phyloP scores from a whole-genome alignment of 1,284 basidiomycete species.

The Fomitopsis betulina region DNA sequence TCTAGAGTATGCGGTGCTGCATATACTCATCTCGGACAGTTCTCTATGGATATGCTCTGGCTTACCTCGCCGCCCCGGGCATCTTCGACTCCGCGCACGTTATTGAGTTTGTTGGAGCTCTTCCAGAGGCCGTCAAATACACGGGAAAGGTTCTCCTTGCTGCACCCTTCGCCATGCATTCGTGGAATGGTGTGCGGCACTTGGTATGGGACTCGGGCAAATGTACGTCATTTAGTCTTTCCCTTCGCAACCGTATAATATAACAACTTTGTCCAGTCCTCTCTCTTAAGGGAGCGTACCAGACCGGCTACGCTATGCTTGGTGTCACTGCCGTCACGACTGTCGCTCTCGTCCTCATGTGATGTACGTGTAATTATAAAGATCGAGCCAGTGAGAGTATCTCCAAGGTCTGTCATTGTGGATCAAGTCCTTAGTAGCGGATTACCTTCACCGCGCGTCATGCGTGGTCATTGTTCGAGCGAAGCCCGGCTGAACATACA shows the following conservation, averaged over 20 bases:
- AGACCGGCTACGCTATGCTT: conserved; percentile 80
- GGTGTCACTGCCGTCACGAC: conserved; percentile 77
- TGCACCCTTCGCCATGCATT: conserved; percentile 87
- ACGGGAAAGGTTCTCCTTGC: conserved; percentile 75
- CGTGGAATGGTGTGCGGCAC: conserved; percentile 89
- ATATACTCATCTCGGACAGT: conserved; percentile 40
- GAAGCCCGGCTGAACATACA: too few relatives aligned
- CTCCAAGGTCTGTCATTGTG: not conserved
- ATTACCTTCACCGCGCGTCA: too few relatives aligned
- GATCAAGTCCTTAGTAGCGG: too few relatives aligned
- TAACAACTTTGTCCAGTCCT: conserved; percentile 51
- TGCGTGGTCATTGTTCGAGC: too few relatives aligned
- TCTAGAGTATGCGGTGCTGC: not conserved
- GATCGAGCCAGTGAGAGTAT: not conserved
- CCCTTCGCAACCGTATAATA: conserved; percentile 3
- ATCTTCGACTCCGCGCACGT: conserved; percentile 78
- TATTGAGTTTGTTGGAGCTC: conserved; percentile 62
- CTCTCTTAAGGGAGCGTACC: conserved; percentile 75
- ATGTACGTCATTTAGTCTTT: conserved; percentile 54
- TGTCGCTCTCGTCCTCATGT: conserved; percentile 39
- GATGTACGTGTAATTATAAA: conserved; percentile 6
- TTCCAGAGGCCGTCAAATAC: conserved; percentile 75
- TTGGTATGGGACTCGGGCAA: conserved; percentile 88
- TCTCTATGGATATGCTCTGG: conserved; percentile 86
- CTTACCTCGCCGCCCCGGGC: conserved; percentile 82